phyloP scores from a whole-genome alignment of 2,329 filamentous ascomycete species.

The Calonectria honghensis region DNA sequence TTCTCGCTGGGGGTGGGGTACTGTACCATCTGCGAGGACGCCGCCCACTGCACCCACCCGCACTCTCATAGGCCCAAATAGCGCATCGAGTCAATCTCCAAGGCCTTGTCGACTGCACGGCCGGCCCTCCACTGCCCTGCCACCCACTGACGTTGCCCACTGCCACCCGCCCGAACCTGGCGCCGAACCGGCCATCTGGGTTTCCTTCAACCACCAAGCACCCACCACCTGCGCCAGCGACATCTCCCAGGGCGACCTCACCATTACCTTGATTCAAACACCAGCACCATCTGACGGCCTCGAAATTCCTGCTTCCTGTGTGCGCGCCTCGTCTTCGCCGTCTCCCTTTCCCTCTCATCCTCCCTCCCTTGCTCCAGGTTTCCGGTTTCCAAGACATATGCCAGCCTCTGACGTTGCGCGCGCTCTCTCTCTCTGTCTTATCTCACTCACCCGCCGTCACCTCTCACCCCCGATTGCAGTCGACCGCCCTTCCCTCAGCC shows the following conservation, averaged over 20 bases:
- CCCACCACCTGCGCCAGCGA: conserved; percentile 37
- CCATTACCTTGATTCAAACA: conserved; percentile 38
- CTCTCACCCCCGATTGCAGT: conserved; percentile 35
- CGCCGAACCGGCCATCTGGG: conserved; percentile 55
- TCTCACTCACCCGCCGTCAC: conserved; percentile 43
- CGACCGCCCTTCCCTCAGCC: conserved; percentile 34
- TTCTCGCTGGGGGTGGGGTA: conserved; percentile 30
- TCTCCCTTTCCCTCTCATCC: conserved; percentile 16
- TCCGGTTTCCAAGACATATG: conserved; percentile 22
- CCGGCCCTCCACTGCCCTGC: conserved; percentile 24
- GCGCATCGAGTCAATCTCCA: conserved; percentile 27
- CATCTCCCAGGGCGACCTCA: conserved; percentile 38
- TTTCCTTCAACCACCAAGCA: conserved; percentile 48
- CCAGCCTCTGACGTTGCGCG: conserved; percentile 7
- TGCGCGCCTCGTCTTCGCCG: conserved; percentile 18
- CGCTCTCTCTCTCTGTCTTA: conserved; percentile 32
- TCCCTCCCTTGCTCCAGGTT: conserved; percentile 19
- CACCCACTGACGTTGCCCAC: conserved; percentile 44
- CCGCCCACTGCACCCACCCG: conserved; percentile 5
- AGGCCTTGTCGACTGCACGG: conserved; percentile 27
- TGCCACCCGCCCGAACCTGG: conserved; percentile 53
- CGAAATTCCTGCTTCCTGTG: conserved; percentile 26
- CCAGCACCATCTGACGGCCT: conserved; percentile 34
- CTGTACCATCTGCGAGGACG: conserved; percentile 27
- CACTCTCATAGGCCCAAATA: conserved; percentile 19